Conservation (phyloP, 2,329 filamentous ascomycete species). For the Nannizzia gypsea region DNA sequence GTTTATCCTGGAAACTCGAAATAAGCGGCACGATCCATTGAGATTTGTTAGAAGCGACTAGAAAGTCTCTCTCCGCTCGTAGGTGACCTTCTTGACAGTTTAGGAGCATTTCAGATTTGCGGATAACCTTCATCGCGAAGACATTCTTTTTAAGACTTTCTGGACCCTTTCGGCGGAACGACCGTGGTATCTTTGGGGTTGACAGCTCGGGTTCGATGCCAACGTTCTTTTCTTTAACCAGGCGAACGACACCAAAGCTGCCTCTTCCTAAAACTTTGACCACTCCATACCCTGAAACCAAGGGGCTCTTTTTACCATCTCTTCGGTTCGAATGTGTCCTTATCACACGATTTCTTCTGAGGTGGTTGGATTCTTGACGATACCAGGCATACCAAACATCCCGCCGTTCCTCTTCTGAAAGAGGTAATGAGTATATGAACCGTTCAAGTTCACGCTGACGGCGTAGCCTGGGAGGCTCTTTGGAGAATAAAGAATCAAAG, state of each 20-base stretch:
- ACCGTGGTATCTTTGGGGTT: constrained; percentile 9
- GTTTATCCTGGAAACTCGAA: constrained; percentile 75
- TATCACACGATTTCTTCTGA: constrained; percentile 60
- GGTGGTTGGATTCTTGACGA: constrained; percentile 57
- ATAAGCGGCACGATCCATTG: constrained; percentile 82
- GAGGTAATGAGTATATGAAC: constrained; percentile 48
- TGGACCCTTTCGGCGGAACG: constrained; percentile 12
- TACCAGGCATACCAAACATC: constrained; percentile 49
- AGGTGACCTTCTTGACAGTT: constrained; percentile 88
- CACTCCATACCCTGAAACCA: constrained; percentile 59
- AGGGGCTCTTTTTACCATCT: constrained; percentile 38
- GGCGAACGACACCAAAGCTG: constrained; percentile 81
- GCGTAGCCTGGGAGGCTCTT: constrained; percentile 47
- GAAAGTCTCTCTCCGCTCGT: constrained; percentile 79
- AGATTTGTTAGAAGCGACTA: constrained; percentile 79
- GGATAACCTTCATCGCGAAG: constrained; percentile 95
- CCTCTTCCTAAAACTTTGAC: constrained; percentile 80
- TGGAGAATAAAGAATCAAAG: constrained; percentile 57
- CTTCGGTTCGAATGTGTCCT: constrained; percentile 46
- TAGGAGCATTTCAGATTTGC: constrained; percentile 83
- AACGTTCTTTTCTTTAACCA: constrained; percentile 57
- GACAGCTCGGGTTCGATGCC: constrained; percentile 6
- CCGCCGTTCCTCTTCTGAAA: constrained; percentile 44
- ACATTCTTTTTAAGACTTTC: constrained; percentile 43
- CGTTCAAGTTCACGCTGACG: constrained; percentile 53